Percentiles rank a stretch among this genome's conserved stretches.
Conservation (phyloP, 495 filamentous ascomycete genomes). For the Ascodesmis nigricans region DNA sequence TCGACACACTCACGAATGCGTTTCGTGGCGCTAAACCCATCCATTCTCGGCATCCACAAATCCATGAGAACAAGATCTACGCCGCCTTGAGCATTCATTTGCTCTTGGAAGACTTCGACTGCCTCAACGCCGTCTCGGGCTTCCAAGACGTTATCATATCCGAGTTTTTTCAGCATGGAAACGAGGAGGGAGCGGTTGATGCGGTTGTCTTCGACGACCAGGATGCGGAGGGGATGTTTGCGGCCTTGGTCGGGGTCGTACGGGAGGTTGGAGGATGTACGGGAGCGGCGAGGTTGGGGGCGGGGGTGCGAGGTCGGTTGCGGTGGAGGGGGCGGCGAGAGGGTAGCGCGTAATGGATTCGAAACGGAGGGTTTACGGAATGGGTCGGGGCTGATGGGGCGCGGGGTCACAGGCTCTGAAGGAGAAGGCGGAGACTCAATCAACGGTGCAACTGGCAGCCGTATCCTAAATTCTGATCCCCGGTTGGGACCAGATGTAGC, state of each 20-base stretch:
- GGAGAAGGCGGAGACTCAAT: slow-evolving; percentile 25
- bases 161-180: slow-evolving; percentile 46
- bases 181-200: slow-evolving; percentile 58
- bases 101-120: slow-evolving; percentile 37
- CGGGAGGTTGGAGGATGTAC: no score
- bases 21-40: slow-evolving; percentile 54
- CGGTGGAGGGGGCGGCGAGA: background rate
- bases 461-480: slow-evolving; percentile 57
- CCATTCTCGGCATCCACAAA: slow-evolving; percentile 71
- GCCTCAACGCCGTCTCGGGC: slow-evolving; percentile 55
- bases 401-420: slow-evolving; percentile 21
- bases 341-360: background rate
- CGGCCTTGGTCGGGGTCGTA: slow-evolving; percentile 12
- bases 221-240: slow-evolving; percentile 32
- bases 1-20: slow-evolving; percentile 36
- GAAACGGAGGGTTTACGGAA: background rate
- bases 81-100: slow-evolving; percentile 20
- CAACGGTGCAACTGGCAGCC: slow-evolving; percentile 37
- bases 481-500: slow-evolving; percentile 42
- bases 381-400: background rate
- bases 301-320: slow-evolving; percentile 2
- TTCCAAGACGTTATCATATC: slow-evolving; percentile 42
- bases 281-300: background rate
- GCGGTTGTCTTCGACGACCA: slow-evolving; percentile 61
- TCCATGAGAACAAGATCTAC: slow-evolving; percentile 63